phyloP scores from a whole-genome alignment of 1,284 basidiomycete genomes.

The Sporisorium iseilematis-ciliati region DNA sequence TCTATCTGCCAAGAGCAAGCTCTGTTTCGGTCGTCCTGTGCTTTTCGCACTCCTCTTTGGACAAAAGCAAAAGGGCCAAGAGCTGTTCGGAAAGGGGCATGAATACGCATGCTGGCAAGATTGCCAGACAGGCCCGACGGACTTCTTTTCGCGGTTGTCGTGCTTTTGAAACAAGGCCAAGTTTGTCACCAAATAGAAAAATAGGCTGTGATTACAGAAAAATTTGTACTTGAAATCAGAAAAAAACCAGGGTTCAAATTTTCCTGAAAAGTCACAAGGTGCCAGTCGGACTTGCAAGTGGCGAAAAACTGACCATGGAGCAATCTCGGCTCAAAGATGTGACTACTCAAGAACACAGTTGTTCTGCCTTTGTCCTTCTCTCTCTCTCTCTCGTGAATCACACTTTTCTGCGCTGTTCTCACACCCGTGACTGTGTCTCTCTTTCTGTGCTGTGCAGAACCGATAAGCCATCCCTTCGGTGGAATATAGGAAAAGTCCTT shows the following conservation, averaged over 20 bases:
- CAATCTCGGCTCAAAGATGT: too few species aligned
- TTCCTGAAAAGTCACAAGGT: not conserved
- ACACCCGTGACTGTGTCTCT: too few species aligned
- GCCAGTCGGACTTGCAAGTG: not conserved
- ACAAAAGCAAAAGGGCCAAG: not conserved
- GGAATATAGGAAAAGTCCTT: too few species aligned
- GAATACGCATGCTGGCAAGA: not conserved
- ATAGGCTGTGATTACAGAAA: not conserved
- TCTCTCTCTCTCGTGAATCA: too few species aligned
- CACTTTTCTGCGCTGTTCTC: too few species aligned
- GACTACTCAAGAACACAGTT: too few species aligned
- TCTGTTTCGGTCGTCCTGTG: conserved; percentile 3
- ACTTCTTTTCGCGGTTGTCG: not conserved
- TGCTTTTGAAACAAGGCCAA: too few species aligned
- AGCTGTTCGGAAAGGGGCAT: too few species aligned
- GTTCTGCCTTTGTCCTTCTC: too few species aligned
- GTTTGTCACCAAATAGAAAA: not conserved
- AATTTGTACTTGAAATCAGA: not conserved
- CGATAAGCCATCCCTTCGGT: too few species aligned
- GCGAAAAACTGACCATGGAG: not conserved
- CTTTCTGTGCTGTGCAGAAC: too few species aligned
- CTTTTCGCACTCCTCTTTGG: not conserved
- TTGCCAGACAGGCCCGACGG: not conserved
- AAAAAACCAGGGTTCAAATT: not conserved
- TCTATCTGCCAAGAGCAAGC: conserved; percentile 2